Conservation (phyloP, 2,329 filamentous ascomycete genomes). For the Aspergillus phoenicis region DNA sequence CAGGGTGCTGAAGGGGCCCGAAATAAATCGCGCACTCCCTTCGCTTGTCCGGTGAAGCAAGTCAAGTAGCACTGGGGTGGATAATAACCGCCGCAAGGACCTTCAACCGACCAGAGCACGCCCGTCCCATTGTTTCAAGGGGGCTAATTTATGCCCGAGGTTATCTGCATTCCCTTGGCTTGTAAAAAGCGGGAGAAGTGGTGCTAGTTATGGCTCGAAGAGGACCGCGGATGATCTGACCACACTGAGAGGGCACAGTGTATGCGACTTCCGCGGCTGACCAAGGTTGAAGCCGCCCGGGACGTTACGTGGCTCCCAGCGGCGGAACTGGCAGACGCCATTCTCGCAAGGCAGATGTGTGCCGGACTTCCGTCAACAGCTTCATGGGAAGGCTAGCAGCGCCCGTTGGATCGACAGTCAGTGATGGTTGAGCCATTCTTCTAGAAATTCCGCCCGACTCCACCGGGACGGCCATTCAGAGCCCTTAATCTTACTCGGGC, state of each 20-base stretch:
- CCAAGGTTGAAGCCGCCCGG: not conserved
- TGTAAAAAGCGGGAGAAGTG: not conserved
- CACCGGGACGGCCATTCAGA: conserved; percentile 10
- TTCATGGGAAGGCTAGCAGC: conserved; percentile 1
- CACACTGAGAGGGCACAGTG: not conserved
- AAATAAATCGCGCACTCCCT: conserved; percentile 3
- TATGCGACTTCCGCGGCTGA: not conserved
- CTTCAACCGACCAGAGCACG: conserved; percentile 1
- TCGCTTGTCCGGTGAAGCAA: conserved; percentile 4
- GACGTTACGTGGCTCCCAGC: not conserved
- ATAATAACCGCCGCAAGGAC: not conserved
- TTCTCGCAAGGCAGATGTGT: not conserved
- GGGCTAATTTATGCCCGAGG: not conserved
- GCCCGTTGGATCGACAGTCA: conserved; percentile 7
- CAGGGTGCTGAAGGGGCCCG: not conserved
- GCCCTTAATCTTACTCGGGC: conserved; percentile 17
- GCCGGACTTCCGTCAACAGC: not conserved
- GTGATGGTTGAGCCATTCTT: conserved; percentile 3
- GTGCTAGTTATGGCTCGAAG: not conserved
- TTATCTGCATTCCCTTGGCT: not conserved
- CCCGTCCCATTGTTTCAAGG: conserved; percentile 4
- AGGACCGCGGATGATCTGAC: not conserved
- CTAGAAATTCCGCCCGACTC: conserved; percentile 17
- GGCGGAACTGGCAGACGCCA: not conserved
- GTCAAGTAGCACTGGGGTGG: conserved; percentile 8